These are phyloP conservation scores for Aspergillus pseudoglaucus DNA, from an alignment of 2,329 filamentous ascomycete genomes.

Conservation along the genomic window DNA sequence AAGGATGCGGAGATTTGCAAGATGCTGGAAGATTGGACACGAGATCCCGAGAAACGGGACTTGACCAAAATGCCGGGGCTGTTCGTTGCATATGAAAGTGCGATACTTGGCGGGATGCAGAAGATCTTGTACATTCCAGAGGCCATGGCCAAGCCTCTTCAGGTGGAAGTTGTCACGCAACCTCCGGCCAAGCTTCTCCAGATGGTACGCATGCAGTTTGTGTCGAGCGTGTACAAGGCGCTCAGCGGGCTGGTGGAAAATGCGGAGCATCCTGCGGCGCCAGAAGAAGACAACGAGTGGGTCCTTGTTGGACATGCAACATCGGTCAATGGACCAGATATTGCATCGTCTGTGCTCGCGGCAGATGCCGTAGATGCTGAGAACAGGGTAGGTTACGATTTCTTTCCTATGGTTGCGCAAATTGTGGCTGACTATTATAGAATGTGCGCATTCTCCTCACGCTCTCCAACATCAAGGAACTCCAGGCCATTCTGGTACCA, in stretches of 20 bases:
- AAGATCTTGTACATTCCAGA: slow-evolving; percentile 92
- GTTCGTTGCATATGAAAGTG: slow-evolving; percentile 78
- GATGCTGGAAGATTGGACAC: slow-evolving; percentile 87
- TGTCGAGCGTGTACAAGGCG: slow-evolving; percentile 87
- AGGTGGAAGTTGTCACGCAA: slow-evolving; percentile 71
- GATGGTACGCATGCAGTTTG: slow-evolving; percentile 86
- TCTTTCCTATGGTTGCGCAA: not conserved
- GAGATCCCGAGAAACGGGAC: slow-evolving; percentile 72
- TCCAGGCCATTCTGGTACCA: slow-evolving; percentile 76
- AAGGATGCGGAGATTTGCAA: slow-evolving; percentile 90
- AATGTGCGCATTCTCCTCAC: slow-evolving; percentile 91
- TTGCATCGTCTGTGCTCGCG: slow-evolving; percentile 36
- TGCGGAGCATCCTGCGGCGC: slow-evolving; percentile 67
- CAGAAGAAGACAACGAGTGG: slow-evolving; percentile 50
- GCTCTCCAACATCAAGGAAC: slow-evolving; percentile 79
- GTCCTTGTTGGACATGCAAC: slow-evolving; percentile 40
- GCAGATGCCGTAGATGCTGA: slow-evolving; percentile 48
- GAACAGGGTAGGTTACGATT: slow-evolving; percentile 42
- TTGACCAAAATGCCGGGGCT: slow-evolving; percentile 84
- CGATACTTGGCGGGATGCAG: slow-evolving; percentile 79
- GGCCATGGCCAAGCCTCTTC: slow-evolving; percentile 66
- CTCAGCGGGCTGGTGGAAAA: slow-evolving; percentile 96
- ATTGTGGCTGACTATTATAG: slow-evolving; percentile 37
- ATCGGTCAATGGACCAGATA: slow-evolving; percentile 23
- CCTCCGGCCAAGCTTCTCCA: slow-evolving; percentile 82